Base-by-base conservation (phyloP, 306 rosid genomes). In the Morella rubra region DNA sequence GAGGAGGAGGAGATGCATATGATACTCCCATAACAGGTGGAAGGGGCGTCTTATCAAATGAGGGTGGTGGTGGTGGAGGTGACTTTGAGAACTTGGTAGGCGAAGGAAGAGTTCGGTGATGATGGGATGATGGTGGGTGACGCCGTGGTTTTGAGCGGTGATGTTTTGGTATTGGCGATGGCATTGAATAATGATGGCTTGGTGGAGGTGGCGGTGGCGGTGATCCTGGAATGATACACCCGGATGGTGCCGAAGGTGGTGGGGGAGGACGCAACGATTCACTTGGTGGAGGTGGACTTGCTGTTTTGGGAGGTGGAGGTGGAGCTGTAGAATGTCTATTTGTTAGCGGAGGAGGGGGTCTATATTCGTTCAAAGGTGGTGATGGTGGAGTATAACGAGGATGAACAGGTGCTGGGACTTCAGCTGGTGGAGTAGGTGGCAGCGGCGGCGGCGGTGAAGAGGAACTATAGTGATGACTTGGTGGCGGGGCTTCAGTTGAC, bases 1-100 rank as follows among this genome's bases (percentile, higher is more conserved):
- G 79, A n/a, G 79, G 78, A 45, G 78, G 79, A 60, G 79, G 79
- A 49, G 79, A 75, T 50, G 72, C 79, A 14, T 75, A 75, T 27
- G 79, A 75, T 24, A 75, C 79, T 50, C 79, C 71, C 51, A 40
- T 47, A 6, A 75, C 27, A 1, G 79, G 84, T 18, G 84, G 84
- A 76, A 81, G 81, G 4, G 81, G 84, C 15, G 60, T 52, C 67
- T 42, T 75, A 45, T 47, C 74, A 7, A 6, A 46, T 11, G 73
- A 47, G 37, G 37, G 37, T 32, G 37, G 37, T 32, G 65, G 4
- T 20, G 50, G 42, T n/a, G 77, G 77, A 41, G 82, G 82, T 19
- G 61, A 2, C 0, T 52, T 52, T 52, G 58, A 16, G 20, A 52
- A 52, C 20, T 16, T 52, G 58, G 58, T 52, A n/a, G 61, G 61